Conservation (phyloP, 1,284 basidiomycete genomes). For the Termitomyces sp. region DNA sequence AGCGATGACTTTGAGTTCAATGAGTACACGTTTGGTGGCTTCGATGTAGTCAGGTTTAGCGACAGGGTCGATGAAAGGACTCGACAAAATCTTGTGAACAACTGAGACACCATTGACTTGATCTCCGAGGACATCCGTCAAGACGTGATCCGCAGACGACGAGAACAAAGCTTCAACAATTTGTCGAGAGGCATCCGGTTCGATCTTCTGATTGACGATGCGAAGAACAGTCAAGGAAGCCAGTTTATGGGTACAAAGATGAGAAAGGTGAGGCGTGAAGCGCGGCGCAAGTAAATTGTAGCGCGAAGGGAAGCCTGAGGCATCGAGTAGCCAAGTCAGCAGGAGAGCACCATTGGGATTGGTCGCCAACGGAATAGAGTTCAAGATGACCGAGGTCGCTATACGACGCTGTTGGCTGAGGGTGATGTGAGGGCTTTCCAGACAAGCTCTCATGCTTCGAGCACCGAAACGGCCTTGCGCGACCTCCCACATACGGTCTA, state of each 20-base stretch:
- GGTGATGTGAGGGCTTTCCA: slow-evolving; percentile 85
- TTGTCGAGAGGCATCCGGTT: slow-evolving; percentile 76
- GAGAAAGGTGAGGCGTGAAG: slow-evolving; percentile 92
- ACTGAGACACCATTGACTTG: slow-evolving; percentile 95
- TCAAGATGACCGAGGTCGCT: slow-evolving; percentile 90
- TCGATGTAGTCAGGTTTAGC: slow-evolving; percentile 73
- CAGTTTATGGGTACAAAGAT: slow-evolving; percentile 96
- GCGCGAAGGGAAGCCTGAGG: slow-evolving; percentile 87
- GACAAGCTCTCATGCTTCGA: slow-evolving; percentile 93
- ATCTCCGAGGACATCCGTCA: slow-evolving; percentile 91
- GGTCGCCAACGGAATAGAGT: slow-evolving; percentile 96
- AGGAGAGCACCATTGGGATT: slow-evolving; percentile 96
- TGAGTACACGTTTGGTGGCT: slow-evolving; percentile 83
- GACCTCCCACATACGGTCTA: slow-evolving; percentile 97
- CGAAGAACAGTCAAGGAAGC: slow-evolving; percentile 92
- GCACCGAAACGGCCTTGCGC: slow-evolving; percentile 97
- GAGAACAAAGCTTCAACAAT: slow-evolving; percentile 84
- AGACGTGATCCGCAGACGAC: slow-evolving; percentile 80
- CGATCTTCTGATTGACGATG: slow-evolving; percentile 89
- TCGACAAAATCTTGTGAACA: slow-evolving; percentile 89
- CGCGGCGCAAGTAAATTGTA: slow-evolving; percentile 91
- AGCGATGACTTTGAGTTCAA: slow-evolving; percentile 82
- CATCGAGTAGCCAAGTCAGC: slow-evolving; percentile 95
- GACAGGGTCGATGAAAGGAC: slow-evolving; percentile 70
- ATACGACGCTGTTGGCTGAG: slow-evolving; percentile 91